Percentiles rank a stretch among this genome's conserved stretches.
Evolutionary conservation across 2,329 filamentous ascomycete genomes (phyloP).

Genomic region (Penicillium sclerotiorum): DNA sequence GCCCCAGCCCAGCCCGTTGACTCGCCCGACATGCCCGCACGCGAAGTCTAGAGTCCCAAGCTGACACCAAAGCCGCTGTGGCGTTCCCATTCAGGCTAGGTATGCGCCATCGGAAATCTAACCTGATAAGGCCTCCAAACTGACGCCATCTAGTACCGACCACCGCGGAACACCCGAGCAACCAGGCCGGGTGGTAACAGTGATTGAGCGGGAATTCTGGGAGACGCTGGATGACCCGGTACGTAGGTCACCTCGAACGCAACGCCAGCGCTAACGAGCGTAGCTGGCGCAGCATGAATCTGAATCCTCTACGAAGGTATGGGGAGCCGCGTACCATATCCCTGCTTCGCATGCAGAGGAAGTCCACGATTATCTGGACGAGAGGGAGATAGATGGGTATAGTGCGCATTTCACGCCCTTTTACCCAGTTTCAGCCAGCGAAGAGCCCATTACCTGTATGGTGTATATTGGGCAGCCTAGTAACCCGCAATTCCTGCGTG

Average conservation of each 20-base stretch:
- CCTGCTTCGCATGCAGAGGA: constrained; percentile 69
- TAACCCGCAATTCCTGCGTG: constrained; percentile 81
- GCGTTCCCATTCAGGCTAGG: constrained; percentile 34
- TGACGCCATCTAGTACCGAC: constrained; percentile 68
- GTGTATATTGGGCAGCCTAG: constrained; percentile 94
- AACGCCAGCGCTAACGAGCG: no score
- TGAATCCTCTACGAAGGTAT: constrained; percentile 59
- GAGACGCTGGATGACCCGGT: constrained; percentile 69
- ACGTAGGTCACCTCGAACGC: constrained; percentile 24
- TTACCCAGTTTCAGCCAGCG: constrained; percentile 55
- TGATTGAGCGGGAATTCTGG: constrained; percentile 86
- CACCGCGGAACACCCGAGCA: constrained; percentile 87
- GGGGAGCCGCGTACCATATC: constrained; percentile 93
- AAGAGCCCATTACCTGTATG: constrained; percentile 58
- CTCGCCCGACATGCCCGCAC: neutral
- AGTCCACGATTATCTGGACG: constrained; percentile 88
- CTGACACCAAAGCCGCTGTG: constrained; percentile 12
- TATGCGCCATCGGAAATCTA: constrained; percentile 14
- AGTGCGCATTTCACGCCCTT: constrained; percentile 90
- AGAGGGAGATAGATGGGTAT: constrained; percentile 97
- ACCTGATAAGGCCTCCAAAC: neutral
- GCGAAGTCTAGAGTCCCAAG: constrained; percentile 9
- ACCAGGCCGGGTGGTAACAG: constrained; percentile 88
- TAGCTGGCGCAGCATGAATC: constrained; percentile 40
- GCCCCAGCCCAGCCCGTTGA: neutral